Base-by-base conservation (phyloP, 2,329 filamentous ascomycete genomes). In the Alternaria consortialis region DNA sequence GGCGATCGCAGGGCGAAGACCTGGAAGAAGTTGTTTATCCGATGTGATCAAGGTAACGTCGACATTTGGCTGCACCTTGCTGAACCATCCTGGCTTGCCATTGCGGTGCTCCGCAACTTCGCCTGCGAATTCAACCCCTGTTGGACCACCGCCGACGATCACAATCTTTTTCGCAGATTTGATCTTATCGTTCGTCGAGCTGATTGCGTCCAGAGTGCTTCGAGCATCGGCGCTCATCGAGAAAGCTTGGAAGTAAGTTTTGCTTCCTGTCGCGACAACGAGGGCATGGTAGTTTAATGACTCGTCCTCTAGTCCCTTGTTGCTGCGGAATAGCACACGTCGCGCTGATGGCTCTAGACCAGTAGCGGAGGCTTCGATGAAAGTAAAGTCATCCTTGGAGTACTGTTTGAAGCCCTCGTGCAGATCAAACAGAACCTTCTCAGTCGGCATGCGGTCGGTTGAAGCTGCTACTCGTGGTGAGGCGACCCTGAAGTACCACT, bases 261-360 rank as follows among this genome's bases (percentile, higher is more conserved):
- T 80, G 39, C 83, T 82, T 7, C 86, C 86, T 1, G 85, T 86
- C 8, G 85, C 85, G 59, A 88, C 83, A 50, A 88, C 77, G 3
- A 88, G 78, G n/a, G 84, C 82, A 65, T 87, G 82, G 70, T 85
- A 88, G 3, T 76, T 56, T 11, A 87, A 63, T 31, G 66, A 70
- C 47, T 70, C 66, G 17, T 75, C 73, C 20, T 56, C 56, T 5
- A 70, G 72, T 50, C 56, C 44, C 13, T 69, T 65, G 44, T 43
- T 62, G n/a, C 68, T 71, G 7, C 73, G 76, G 65, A 85, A 78
- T 3, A 78, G 74, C 7, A 88, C 79, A 1, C 73, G 82, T 31
- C 84, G 81, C 20, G 65, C 68, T 3, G 74, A 64, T 1, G 77
- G 72, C 54, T 87, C 80, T 17, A 88, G 74, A 0, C 75, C 75